Conservation (phyloP, 1,284 basidiomycete genomes). For the Austroboletus rostrupii region DNA sequence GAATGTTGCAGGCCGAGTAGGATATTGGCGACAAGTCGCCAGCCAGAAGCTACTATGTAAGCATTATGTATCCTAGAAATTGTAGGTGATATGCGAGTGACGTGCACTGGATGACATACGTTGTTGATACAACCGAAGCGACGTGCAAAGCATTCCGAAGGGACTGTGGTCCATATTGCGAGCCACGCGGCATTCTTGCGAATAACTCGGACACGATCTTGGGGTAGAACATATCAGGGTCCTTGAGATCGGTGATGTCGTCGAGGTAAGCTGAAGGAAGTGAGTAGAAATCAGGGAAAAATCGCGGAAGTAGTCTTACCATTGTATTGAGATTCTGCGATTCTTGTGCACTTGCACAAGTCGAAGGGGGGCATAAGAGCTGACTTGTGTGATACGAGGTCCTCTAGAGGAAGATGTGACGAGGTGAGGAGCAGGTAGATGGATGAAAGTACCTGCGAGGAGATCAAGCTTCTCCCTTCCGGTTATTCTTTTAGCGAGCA, state of each 20-base stretch:
- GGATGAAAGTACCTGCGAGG: conserved; percentile 53
- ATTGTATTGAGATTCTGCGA: conserved; percentile 67
- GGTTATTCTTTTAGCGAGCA: conserved; percentile 52
- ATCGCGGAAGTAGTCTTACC: conserved; percentile 38
- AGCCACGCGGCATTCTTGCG: conserved; percentile 38
- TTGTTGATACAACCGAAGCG: conserved; percentile 54
- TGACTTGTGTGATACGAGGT: conserved; percentile 50
- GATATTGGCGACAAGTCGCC: conserved; percentile 60
- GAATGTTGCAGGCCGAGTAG: conserved; percentile 49
- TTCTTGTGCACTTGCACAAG: conserved; percentile 57
- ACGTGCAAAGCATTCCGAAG: conserved; percentile 45
- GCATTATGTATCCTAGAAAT: conserved; percentile 66
- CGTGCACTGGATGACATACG: conserved; percentile 36
- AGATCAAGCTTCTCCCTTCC: conserved; percentile 77
- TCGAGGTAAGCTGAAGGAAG: conserved; percentile 53
- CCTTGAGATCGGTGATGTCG: conserved; percentile 59
- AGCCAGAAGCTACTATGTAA: conserved; percentile 72
- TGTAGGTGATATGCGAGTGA: conserved; percentile 1
- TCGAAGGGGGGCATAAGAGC: conserved; percentile 62
- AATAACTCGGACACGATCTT: conserved; percentile 52
- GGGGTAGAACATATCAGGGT: conserved; percentile 54
- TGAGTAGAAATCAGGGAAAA: conserved; percentile 7
- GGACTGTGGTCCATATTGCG: conserved; percentile 34
- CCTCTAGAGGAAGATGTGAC: conserved; percentile 45
- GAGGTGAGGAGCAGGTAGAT: background rate